Evolutionary conservation across 2,329 filamentous ascomycete genomes (phyloP), one percentile per base, ranked within the genome.

Genomic region (Monosporascus sp.): DNA sequence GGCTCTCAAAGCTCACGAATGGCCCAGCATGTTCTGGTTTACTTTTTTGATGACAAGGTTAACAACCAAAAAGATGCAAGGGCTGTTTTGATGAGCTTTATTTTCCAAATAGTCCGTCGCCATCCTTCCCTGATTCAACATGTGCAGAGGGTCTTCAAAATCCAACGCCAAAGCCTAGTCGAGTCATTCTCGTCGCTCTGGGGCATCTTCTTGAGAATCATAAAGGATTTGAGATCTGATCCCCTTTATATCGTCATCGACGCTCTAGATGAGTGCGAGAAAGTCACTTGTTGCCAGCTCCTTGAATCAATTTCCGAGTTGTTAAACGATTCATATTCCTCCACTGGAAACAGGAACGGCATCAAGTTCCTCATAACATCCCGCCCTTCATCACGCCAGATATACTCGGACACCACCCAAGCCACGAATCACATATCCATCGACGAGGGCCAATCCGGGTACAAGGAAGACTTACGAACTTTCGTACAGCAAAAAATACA

Each of bases 241-340:
- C 27, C 62, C 7, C 45, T 71, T 14, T 65, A 57, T 38, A 53
- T 73, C 31, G 67, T 73, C 18, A 59, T 73, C 27, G 70, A 74
- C 53, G 70, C 68, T 6, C 61, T 74, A 49, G 71, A 73, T 60
- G 70, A 73, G 55, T 72, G 70, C 52, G 70, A 72, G 49, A 55
- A 60, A 17, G 25, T 36, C 31, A 65, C 61, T 15, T 54, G 65
- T 49, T 50, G 56, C 5, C 49, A 59, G 8, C 61, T 71, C 18
- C 56, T 70, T 7, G 52, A 62, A 8, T 51, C 57, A 1, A 63
- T 70, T 15, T 41, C 50, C 15, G 53, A 57, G 5, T 55, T 67
- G 36, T 48, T 66, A 6, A 38, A 51, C 15, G 53, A 54, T 17
- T 51, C 55, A 35, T 41, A 24, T 7, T 48, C 50, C n/a, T 27